phyloP scores from a whole-genome alignment of 805 yeast species.

The Nakazawaea wyomingensis region DNA sequence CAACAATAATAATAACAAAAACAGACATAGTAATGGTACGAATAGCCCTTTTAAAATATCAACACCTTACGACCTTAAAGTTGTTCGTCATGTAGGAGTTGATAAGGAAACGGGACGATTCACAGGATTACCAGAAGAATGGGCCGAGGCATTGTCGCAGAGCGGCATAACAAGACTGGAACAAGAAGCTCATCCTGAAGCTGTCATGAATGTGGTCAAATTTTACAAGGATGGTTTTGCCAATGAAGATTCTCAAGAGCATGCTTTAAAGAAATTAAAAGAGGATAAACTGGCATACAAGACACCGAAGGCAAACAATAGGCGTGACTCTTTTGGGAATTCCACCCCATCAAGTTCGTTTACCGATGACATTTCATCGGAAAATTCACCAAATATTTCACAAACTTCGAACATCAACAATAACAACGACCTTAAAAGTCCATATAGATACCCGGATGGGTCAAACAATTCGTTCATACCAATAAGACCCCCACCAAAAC shows the following conservation, averaged over 20 bases:
- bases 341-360: constrained; percentile 15
- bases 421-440: constrained; percentile 7
- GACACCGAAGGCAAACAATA: constrained; percentile 5
- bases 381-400: background rate
- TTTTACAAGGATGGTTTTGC: constrained; percentile 64
- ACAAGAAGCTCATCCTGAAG: constrained; percentile 88
- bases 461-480: constrained; percentile 40
- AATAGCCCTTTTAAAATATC: constrained; percentile 52
- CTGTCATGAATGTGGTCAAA: constrained; percentile 86
- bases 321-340: constrained; percentile 29
- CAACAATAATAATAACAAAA: background rate
- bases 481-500: constrained; percentile 65
- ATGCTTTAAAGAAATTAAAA: constrained; percentile 11
- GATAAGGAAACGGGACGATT: constrained; percentile 33
- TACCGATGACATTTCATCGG: constrained; percentile 5
- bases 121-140: constrained; percentile 88
- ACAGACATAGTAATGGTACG: background rate
- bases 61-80: constrained; percentile 88
- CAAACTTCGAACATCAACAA: background rate
- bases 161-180: constrained; percentile 87
- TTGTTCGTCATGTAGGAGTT: constrained; percentile 89
- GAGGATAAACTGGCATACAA: constrained; percentile 9
- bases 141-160: constrained; percentile 79
- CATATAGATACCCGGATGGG: constrained; percentile 9
- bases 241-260: constrained; percentile 30